Evolutionary conservation across 495 filamentous ascomycete species (phyloP), one percentile per base, ranked within the genome.

Genomic region (Podospora pseudoanserina): DNA sequence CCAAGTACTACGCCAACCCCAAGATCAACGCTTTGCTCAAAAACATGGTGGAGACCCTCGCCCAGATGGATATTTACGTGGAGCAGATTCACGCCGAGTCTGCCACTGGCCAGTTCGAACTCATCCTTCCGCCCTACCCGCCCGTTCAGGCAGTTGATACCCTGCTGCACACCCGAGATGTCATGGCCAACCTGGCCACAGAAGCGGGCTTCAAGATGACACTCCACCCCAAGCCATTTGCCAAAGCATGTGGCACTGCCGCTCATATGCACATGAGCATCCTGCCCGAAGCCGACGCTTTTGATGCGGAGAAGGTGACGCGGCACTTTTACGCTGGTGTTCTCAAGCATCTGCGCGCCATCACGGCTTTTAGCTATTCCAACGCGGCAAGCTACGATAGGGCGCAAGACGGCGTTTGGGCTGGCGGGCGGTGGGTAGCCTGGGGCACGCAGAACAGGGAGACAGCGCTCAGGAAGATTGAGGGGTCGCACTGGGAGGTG

Each of bases 381-480:
- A 86, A 86, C 65, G 75, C 82, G 3, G 78, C 80, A 0, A 86
- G 83, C 67, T 94, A 92, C 76, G 83, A 83, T 39, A 81, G 91
- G 7, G 79, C 90, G n/a, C 72, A 72, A 3, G 89, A 91, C 69
- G 83, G 89, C 15, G 79, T 83, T 44, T 96, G 93, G 93, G 86
- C 89, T 0, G 91, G 90, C 2, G 91, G 91, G 0, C 84, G 87
- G 5, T 93, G 88, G 86, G 83, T 92, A 0, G 77, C 86, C 0
- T 93, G 91, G 90, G 91, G 91, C 15, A 89, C 87, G 58, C 85
- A 93, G 74, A 93, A 93, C 73, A 85, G 89, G 20, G 91, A 93
- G 77, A 80, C 85, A 6, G 83, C 91, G 5, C 78, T 94, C 28
- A 80, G 91, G 20, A 86, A 86, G 66, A 83, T 91, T 60, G 82